These are phyloP conservation scores for Adansonia rubrostipa DNA, from an alignment of 441 rosid genomes.

Conservation along the genomic window DNA sequence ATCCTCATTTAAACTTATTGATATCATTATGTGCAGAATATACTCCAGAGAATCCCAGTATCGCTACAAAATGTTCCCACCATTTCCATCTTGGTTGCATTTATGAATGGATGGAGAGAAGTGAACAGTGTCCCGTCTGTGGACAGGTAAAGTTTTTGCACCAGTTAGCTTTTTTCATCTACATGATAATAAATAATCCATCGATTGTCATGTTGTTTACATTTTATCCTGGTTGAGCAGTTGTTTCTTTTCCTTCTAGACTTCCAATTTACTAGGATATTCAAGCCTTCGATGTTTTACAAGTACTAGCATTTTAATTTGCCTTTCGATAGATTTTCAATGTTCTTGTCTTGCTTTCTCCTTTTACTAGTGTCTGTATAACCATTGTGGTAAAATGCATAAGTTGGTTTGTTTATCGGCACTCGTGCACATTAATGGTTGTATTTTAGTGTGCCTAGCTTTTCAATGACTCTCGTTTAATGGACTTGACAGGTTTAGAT, in stretches of 20 bases:
- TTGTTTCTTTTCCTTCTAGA: conserved; percentile 20
- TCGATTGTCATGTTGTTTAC: not conserved
- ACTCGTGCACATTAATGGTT: not conserved
- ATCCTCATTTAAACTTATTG: conserved; percentile 14
- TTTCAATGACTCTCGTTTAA: not conserved
- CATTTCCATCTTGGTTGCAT: conserved; percentile 82
- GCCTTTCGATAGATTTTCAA: not conserved
- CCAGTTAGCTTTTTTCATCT: not conserved
- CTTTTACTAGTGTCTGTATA: not conserved
- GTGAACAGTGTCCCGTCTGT: conserved; percentile 77
- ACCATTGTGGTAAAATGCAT: not conserved
- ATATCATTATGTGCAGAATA: conserved; percentile 50
- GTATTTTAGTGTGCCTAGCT: not conserved
- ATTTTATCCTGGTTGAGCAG: not conserved
- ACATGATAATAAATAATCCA: not conserved
- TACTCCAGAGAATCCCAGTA: conserved; percentile 72
- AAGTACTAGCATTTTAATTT: not conserved
- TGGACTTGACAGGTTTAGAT: not conserved
- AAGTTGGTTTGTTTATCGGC: not conserved
- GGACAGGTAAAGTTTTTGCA: conserved; percentile 57
- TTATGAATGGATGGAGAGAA: conserved; percentile 85
- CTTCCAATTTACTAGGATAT: not conserved
- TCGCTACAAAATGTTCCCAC: conserved; percentile 66
- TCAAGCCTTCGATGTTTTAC: not conserved
- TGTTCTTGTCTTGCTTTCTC: not conserved